These are phyloP conservation scores for cucumber (Cucumis sativus) DNA, from an alignment of 306 rosid species.

Conservation along the genomic window DNA sequence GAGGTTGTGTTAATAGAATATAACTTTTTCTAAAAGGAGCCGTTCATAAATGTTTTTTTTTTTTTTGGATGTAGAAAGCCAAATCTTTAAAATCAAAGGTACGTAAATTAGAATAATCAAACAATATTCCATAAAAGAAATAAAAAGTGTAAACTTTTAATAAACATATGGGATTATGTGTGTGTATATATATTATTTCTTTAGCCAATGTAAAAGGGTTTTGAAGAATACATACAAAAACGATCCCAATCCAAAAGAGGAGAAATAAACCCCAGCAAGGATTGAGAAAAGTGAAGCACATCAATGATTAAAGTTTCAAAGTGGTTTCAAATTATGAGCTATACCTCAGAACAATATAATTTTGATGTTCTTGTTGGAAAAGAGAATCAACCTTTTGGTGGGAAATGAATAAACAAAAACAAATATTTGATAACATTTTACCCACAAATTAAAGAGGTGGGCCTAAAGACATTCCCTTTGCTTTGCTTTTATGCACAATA, in stretches of 20 bases:
- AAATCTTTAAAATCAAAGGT: no score
- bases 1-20: no score
- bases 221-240: not conserved
- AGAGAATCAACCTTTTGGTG: slow-evolving; percentile 6
- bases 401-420: not conserved
- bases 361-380: slow-evolving; percentile 7
- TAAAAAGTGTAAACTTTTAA: no score
- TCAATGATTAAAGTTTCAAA: slow-evolving; percentile 8
- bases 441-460: not conserved
- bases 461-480: not conserved
- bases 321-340: not conserved
- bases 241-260: not conserved
- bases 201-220: not conserved
- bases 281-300: not conserved
- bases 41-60: no score
- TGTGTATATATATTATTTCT: no score
- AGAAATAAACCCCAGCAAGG: not conserved
- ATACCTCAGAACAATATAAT: not conserved
- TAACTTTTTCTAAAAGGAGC: no score
- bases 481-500: not conserved
- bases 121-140: no score
- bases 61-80: no score
- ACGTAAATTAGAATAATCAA: no score
- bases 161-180: no score
- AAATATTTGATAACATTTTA: not conserved